Evolutionary conservation across 805 yeast genomes (phyloP), one percentile per base, ranked within the genome.

Genomic region (Komagataella mondaviorum): DNA sequence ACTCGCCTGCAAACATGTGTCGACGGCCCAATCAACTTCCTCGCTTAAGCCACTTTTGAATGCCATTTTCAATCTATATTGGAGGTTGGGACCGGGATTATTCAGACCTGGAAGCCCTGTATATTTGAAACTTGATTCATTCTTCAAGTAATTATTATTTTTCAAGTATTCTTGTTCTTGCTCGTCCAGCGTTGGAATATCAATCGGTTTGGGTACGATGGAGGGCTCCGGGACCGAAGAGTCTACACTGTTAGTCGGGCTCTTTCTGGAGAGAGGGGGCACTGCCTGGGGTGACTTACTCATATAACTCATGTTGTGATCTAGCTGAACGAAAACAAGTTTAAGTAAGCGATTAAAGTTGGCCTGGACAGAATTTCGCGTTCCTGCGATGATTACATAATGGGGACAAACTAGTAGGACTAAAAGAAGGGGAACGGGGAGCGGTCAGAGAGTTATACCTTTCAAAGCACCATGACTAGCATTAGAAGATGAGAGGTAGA

Each of bases 1-100:
- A 20, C 79, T 72, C 44, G 73, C 60, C 50, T 71, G 68, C 8
- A 76, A 68, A 53, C 82, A 67, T 4, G 81, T 77, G 48, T 76
- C 72, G 52, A 87, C 65, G 3, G 91, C 83, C 81, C 89, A 85
- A 57, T 78, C 80, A 22, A 83, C 73, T 61, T 88, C 96, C 36
- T 75, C 73, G 16, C 72, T 77, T 22, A 88, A 66, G 1, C 81
- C 84, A 17, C 84, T 76, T 54, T 74, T 71, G 54, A 88, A 73
- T 3, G 93, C 80, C 80, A 88, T 75, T 56, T 75, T 73, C 59
- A 88, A 78, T 54, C 96, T 73, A 10, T 76, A 74, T 55, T 83
- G 65, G 51, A 80, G 79, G 48, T 81, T 80, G 4, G 79, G 75
- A 14, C 95, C 95, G 54, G 73, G 72, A 52, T 57, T 60, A 50